Evolutionary conservation across 164 flowering plant species (phyloP), one percentile per base, ranked within the genome.

Genomic region (Warburgia ugandensis): DNA sequence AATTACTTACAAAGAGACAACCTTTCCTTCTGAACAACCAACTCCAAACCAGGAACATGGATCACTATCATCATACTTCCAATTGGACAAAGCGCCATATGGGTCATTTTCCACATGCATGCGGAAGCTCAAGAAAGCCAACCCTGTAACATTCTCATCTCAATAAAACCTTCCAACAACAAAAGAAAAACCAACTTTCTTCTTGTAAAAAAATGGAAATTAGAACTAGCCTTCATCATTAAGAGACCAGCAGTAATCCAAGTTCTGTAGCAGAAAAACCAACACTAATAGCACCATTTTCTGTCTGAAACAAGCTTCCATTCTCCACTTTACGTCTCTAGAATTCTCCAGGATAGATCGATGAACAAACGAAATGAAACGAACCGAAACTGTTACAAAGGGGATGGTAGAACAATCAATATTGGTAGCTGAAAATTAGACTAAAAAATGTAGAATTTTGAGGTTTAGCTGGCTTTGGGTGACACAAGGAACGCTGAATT

Each of bases 1-100:
- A 56, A 27, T 19, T n/a, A 72, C 87, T 74, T 42, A 78, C 87
- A 77, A 54, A 29, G 30, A 38, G 2, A 62, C 70, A 3, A 76
- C 80, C 49, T 63, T 69, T 13, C 80, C 79, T 19, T 70, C 58
- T 0, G 70, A 70, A 63, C 83, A 81, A 27, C 58, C 62, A 17
- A 81, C 74, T 7, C 87, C 87, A 25, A 66, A 71, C 87, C 83
- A 76, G 2, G 67, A 70, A 51, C 87, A 78, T 1, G 60, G 77
- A 59, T 77, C 69, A 23, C 48, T 73, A 33, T 14, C 63, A 10
- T 29, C 25, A 25, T 48, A 62, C 12, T 50, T 42, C 81, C 86
- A 80, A 50, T 60, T 43, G 27, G 61, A 61, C 22, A 80, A 60
- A 45, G 69, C 79, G 12, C 74, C 73, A 45, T 44, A 72, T 0